Percentiles rank a stretch among this genome's conserved stretches.
These are phyloP conservation scores for Phaeosphaeriaceae sp. DNA, from an alignment of 2,329 filamentous ascomycete species.

Conservation along the genomic window DNA sequence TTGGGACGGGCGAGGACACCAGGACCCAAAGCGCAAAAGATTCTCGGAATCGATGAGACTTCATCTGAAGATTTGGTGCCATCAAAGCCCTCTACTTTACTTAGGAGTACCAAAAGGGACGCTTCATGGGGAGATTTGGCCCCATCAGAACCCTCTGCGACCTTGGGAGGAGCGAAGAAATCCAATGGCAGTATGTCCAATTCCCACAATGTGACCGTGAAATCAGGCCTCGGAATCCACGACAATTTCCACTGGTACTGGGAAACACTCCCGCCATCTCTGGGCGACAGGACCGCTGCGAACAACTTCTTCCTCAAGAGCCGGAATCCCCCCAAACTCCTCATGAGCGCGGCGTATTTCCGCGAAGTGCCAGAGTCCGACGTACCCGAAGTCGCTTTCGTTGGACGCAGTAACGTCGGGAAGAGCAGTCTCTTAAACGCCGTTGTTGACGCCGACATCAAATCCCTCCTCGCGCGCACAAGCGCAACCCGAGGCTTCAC, in stretches of 20 bases:
- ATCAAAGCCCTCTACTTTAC: constrained; percentile 23
- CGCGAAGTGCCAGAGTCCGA: constrained; percentile 62
- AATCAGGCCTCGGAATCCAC: neutral
- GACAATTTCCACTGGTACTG: constrained; percentile 42
- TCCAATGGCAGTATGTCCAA: too few species aligned
- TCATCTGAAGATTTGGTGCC: constrained; percentile 17
- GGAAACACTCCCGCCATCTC: constrained; percentile 36
- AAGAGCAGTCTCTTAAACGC: constrained; percentile 73
- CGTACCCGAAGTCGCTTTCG: constrained; percentile 69
- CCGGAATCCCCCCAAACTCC: constrained; percentile 55
- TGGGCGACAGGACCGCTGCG: constrained; percentile 27
- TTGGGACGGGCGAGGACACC: neutral
- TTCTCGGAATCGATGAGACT: neutral
- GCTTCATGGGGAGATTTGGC: too few species aligned
- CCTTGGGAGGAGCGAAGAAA: neutral
- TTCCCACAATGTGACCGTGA: neutral
- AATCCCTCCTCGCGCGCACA: constrained; percentile 51
- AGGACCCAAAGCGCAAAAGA: neutral
- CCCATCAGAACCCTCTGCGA: too few species aligned
- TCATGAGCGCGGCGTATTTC: constrained; percentile 68
- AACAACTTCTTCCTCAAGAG: constrained; percentile 52
- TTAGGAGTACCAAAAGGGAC: too few species aligned
- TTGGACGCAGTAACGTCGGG: constrained; percentile 74
- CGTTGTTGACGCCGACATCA: constrained; percentile 56
- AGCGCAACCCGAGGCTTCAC: constrained; percentile 68